Base-by-base conservation (phyloP, 768 basidiomycete genomes). In the Lyophyllum shimeji region DNA sequence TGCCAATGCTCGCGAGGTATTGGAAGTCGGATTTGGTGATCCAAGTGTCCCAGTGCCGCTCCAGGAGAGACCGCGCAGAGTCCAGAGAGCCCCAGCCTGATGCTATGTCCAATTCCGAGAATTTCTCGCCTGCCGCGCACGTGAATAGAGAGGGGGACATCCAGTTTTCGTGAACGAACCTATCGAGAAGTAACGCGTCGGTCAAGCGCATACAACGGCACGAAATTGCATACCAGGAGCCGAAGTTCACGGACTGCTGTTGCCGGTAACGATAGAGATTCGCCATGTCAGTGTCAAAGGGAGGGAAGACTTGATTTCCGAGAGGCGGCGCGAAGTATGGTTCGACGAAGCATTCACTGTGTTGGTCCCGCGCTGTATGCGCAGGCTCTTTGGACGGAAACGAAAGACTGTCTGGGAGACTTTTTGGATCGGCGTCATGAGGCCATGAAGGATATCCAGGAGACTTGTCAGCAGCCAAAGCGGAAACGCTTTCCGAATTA, bases 21-120 rank as follows among this genome's bases (percentile, higher is more conserved):
- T 75, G 66, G 65, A 90, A 87, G 69, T 92, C 90, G 1, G 78
- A 68, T 44, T 82, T 74, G 0, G 71, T 80, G 64, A 93, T 83
- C 71, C 84, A 92, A 0, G 80, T 82, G 62, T 89, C 86, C 90
- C 90, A 93, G 68, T 92, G 90, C 18, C 71, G 74, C 68, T 92
- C 88, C 40, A 92, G 75, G 52, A 75, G 69, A 2, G 77, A 70
- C 8, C 76, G 78, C 44, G 85, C 81, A 57, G 63, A 64, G 1
- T 68, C 62, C 7, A 61, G 50, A 20, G 75, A 76, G 17, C 75
- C 76, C 82, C 82, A 89, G 2, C 87, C 87, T 17, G 71, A 76
- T 5, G 88, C 86, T 39, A 90, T 80, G 64, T 89, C 87, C 33
- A 85, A 66, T 64, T 90, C 89, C 1, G 86, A 78, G 1, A 70